Base-by-base conservation (phyloP, 176 grass and related monocot species). In the Secale cereale region DNA sequence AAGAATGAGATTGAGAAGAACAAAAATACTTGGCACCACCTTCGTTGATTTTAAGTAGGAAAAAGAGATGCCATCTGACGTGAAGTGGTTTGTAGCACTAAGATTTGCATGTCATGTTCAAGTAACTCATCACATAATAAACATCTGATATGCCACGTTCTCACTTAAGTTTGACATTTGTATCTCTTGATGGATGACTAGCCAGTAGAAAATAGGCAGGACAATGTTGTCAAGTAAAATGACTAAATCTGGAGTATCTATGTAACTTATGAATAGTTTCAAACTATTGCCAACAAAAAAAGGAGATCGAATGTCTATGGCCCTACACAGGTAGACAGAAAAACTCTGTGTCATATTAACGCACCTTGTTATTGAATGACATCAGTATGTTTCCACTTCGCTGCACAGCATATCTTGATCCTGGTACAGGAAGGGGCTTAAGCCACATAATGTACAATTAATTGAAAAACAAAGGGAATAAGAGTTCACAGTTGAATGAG, bases 341-440 rank as follows among this genome's bases (percentile, higher is more conserved):
- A 26, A 63, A 32, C 22, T 15, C 65, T 7, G 4, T 33, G 11
- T 76, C 23, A 76, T 16, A 84, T 63, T 73, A 29, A 16, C 26
- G 86, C 82, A 96, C 97, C 91, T 96, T 99, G 61, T 99, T 99
- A 83, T 99, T 99, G 75, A 99, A 99, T 82, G 93, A 52, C 93
- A 99, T 94, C 70, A 99, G 40, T 74, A 94, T 80, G 88, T 99
- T 99, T 85, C 97, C 97, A 82, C 19, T 96, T 85, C 91, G 77
- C 68, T 94, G 93, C 78, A 96, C 84, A 77, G 97, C 93, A 82
- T 99, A 99, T 79, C 97, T 92, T 76, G 97, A 99, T 70, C 97
- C 97, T 99, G 73, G 50, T 57, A 87, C 13, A 80, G 15, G 10
- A 41, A 57, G 14, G 20, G 43, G 23, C 29, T 48, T 50, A 54